These are phyloP conservation scores for Geotrichum cucujoidarum DNA, from an alignment of 1,139 yeast species.

Conservation along the genomic window DNA sequence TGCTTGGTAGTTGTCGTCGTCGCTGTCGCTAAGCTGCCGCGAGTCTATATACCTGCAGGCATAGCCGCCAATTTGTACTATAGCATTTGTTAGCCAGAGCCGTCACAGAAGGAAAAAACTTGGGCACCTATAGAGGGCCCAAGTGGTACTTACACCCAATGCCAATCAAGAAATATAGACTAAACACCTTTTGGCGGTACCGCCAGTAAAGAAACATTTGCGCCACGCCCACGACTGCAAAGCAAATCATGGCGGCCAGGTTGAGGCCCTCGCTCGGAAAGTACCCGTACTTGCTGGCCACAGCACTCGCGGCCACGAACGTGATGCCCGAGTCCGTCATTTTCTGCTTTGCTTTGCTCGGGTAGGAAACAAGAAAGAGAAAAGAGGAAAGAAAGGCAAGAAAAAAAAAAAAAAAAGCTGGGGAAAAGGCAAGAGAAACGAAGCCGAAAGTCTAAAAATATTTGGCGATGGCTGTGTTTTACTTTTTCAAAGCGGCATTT, in stretches of 20 bases:
- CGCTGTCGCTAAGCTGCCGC: constrained; percentile 37
- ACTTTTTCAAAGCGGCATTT: no score
- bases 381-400: no score
- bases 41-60: constrained; percentile 53
- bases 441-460: no score
- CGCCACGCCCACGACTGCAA: constrained; percentile 40
- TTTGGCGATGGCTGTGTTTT: no score
- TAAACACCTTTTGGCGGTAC: constrained; percentile 69
- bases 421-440: no score
- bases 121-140: no score
- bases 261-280: constrained; percentile 47
- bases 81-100: background rate
- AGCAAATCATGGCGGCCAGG: constrained; percentile 44
- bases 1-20: constrained; percentile 44
- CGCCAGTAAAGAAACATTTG: constrained; percentile 43
- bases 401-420: no score
- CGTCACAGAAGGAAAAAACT: no score
- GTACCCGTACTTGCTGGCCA: constrained; percentile 36
- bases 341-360: no score
- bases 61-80: constrained; percentile 64
- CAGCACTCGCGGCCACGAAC: background rate
- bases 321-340: background rate
- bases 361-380: no score
- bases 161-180: constrained; percentile 56
- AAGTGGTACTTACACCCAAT: constrained; percentile 32